Base-by-base conservation (phyloP, 148 eudicot species). In the Polygonum aviculare region DNA sequence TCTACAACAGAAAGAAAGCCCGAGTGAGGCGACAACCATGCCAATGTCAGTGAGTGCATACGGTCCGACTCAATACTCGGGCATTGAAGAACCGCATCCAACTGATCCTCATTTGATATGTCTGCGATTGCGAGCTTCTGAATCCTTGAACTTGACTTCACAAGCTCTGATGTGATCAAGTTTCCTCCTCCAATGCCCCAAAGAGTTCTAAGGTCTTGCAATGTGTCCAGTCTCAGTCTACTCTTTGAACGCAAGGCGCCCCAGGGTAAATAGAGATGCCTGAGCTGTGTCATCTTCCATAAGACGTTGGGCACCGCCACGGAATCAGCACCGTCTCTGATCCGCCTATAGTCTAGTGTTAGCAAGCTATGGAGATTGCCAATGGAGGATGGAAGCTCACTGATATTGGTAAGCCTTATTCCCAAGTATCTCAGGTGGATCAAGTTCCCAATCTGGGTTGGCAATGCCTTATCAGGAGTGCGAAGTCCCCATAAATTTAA, bases 341-440 rank as follows among this genome's bases (percentile, higher is more conserved):
- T 62, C 38, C 69, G 36, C 31, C 69, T 62, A 31, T 62, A 62
- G 69, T 62, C 69, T 12, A 62, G 12, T 12, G 69, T 62, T 35
- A 62, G 12, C 49, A 70, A 70, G 49, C 18, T 70, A 2, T 1
- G 45, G 31, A 70, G 74, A n/a, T 70, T 38, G 15, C 74, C 45
- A 19, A 70, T 70, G 74, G 49, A 38, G 21, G 7, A 6, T 7
- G 74, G 69, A 31, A 62, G 69, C 39, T 62, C 15, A 4, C 16
- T n/a, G 16, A 70, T 70, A 21, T 70, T 38, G 3, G 45, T 70
- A 16, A 39, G 48, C 21, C 49, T 38, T 16, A 44, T 7, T 6
- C 49, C 74, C 3, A 70, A 70, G 38, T 70, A 70, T 21, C 74
- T 70, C 21, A 70, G 49, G 49, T 70, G 74, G 2, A 70, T 70